A percentile compares a stretch with the other conserved stretches of the same genome.
These are phyloP conservation scores for Colletotrichum trifolii DNA, from an alignment of 2,329 filamentous ascomycete species.

Conservation along the genomic window DNA sequence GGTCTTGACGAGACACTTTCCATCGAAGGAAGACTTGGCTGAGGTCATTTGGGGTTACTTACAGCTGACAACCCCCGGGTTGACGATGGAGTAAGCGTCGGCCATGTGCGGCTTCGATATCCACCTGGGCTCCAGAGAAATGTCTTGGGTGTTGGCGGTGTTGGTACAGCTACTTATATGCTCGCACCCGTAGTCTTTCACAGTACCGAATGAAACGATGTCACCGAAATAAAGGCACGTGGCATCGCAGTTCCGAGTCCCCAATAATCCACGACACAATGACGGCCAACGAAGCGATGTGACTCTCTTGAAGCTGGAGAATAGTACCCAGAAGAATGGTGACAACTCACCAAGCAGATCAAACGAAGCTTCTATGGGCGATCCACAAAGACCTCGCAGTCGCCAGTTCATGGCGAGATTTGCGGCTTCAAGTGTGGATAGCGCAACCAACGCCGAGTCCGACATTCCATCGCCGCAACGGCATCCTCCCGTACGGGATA, in stretches of 20 bases:
- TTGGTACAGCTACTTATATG: not conserved
- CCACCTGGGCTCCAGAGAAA: conserved; percentile 11
- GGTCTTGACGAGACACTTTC: conserved; percentile 2
- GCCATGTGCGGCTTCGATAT: conserved; percentile 9
- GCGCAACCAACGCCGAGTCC: conserved; percentile 23
- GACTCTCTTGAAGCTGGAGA: not conserved
- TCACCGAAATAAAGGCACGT: too few relatives aligned
- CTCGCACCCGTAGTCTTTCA: too few relatives aligned
- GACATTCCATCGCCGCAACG: conserved; percentile 4
- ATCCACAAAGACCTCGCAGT: not conserved
- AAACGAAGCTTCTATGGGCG: not conserved
- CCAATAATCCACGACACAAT: not conserved
- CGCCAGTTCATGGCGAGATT: conserved; percentile 6
- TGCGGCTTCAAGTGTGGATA: conserved; percentile 4
- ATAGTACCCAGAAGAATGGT: not conserved
- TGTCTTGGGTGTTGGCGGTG: conserved; percentile 20
- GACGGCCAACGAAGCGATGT: conserved; percentile 3
- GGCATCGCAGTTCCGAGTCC: too few relatives aligned
- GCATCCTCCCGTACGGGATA: conserved; percentile 32
- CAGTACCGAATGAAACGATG: too few relatives aligned
- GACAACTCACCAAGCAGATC: not conserved
- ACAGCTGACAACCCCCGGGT: not conserved
- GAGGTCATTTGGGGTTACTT: conserved; percentile 24
- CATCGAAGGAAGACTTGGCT: conserved; percentile 31
- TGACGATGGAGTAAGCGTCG: conserved; percentile 17